Evolutionary conservation across 148 eudicot genomes (phyloP).

Genomic region (Diospyros lotus): DNA sequence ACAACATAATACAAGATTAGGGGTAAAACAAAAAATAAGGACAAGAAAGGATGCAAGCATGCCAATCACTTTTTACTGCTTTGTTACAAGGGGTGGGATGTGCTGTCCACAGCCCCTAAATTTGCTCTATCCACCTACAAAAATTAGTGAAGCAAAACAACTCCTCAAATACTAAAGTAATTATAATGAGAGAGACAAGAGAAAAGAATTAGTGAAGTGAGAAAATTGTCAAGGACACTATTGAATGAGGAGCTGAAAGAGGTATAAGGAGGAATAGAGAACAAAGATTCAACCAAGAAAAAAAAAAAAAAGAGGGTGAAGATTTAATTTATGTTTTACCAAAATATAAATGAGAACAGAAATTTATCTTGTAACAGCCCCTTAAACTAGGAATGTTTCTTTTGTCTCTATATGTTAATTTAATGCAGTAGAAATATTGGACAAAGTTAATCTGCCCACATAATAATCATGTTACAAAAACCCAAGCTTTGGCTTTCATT

Average conservation of each 20-base stretch:
- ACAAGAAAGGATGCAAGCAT: neutral
- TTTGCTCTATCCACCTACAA: neutral
- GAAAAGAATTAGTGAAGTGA: too few species aligned
- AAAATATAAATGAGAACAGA: neutral
- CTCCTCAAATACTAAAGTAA: neutral
- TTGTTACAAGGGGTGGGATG: neutral
- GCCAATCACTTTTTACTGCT: neutral
- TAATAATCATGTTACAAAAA: too few species aligned
- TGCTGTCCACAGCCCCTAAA: too few species aligned
- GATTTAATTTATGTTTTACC: too few species aligned
- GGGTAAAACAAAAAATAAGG: neutral
- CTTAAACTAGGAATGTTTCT: neutral
- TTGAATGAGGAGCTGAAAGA: too few species aligned
- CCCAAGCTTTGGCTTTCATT: too few species aligned
- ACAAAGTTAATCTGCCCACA: neutral
- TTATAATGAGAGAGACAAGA: neutral
- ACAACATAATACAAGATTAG: neutral
- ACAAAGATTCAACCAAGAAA: too few species aligned
- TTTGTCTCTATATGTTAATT: neutral
- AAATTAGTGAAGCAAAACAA: neutral
- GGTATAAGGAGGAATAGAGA: too few species aligned
- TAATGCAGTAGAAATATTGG: neutral
- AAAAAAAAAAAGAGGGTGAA: too few species aligned
- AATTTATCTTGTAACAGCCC: neutral
- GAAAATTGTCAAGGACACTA: too few species aligned